These are phyloP conservation scores for Phanerochaete carnosa DNA, from an alignment of 768 basidiomycete species.

Conservation along the genomic window DNA sequence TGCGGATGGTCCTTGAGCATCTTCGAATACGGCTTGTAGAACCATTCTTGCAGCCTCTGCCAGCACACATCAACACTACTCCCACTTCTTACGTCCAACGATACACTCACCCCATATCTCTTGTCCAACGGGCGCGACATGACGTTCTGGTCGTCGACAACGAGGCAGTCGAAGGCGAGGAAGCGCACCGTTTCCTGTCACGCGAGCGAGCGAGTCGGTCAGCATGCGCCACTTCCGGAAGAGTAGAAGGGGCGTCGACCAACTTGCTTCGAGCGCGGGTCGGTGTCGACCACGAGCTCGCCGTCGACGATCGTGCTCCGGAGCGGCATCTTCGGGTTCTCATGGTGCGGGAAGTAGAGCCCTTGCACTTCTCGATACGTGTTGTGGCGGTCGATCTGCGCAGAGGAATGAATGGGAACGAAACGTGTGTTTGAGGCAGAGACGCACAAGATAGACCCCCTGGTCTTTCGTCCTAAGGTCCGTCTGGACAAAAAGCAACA, in stretches of 20 bases:
- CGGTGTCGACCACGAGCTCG: conserved; percentile 89
- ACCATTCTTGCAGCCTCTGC: conserved; percentile 78
- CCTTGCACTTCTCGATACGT: conserved; percentile 71
- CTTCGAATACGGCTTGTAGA: conserved; percentile 75
- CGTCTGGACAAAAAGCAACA: conserved; percentile 77
- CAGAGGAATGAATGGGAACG: background rate
- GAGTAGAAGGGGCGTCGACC: conserved; percentile 22
- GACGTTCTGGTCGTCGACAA: conserved; percentile 80
- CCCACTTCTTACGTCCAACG: conserved; percentile 3
- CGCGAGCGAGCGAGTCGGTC: background rate
- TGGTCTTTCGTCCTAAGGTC: conserved; percentile 51
- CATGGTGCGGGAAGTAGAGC: conserved; percentile 88
- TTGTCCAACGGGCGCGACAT: conserved; percentile 82
- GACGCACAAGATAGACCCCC: conserved; percentile 66
- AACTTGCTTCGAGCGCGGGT: conserved; percentile 70
- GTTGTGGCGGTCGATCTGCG: conserved; percentile 93
- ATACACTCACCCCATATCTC: conserved; percentile 79
- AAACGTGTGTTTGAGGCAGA: background rate
- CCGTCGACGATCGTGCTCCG: conserved; percentile 86
- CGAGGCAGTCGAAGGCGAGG: conserved; percentile 91
- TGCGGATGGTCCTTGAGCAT: conserved; percentile 69
- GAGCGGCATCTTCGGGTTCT: conserved; percentile 62
- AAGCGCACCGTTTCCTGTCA: conserved; percentile 75
- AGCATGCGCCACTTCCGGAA: background rate
- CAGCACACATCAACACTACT: background rate